These are phyloP conservation scores for Penicillium cinerascens DNA, from an alignment of 495 filamentous ascomycete species.

Conservation along the genomic window DNA sequence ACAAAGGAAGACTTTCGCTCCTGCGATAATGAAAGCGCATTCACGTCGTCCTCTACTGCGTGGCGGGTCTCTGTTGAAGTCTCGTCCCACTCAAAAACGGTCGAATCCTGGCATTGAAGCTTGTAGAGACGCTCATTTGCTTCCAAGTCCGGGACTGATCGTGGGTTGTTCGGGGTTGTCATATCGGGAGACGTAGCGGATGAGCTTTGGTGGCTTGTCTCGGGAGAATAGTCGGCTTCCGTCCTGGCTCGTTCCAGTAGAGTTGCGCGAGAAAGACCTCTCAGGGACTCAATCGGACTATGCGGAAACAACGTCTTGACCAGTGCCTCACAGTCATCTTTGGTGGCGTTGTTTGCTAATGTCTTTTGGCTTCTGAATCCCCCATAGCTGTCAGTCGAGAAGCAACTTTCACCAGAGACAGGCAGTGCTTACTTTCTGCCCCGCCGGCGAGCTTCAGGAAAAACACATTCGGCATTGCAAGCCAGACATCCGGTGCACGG, in stretches of 20 bases:
- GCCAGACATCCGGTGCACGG: conserved; percentile 16
- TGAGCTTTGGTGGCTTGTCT: conserved; percentile 6
- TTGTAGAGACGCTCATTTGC: conserved; percentile 5
- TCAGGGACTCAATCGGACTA: conserved; percentile 4
- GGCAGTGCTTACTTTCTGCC: conserved; percentile 6
- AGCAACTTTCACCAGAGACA: background rate
- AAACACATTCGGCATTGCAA: conserved; percentile 15
- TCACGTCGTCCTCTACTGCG: conserved; percentile 8
- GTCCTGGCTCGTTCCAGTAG: conserved; percentile 2
- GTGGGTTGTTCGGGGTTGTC: background rate
- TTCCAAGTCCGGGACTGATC: conserved; percentile 1
- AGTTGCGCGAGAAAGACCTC: conserved; percentile 1
- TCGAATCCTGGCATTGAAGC: conserved; percentile 4
- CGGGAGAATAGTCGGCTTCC: conserved; percentile 4
- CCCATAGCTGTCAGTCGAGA: background rate
- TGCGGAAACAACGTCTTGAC: conserved; percentile 9
- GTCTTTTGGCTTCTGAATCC: conserved; percentile 8
- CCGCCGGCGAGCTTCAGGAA: conserved; percentile 13
- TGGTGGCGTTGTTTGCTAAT: background rate
- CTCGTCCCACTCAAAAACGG: conserved; percentile 10
- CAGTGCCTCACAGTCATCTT: conserved; percentile 4
- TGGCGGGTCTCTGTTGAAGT: background rate
- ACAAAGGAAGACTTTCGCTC: background rate
- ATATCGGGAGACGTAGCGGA: conserved; percentile 9
- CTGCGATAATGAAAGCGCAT: conserved; percentile 3